Evolutionary conservation across 129 eudicot genomes (phyloP), one percentile per base, ranked within the genome.

Genomic region (carrot (Daucus carota)): DNA sequence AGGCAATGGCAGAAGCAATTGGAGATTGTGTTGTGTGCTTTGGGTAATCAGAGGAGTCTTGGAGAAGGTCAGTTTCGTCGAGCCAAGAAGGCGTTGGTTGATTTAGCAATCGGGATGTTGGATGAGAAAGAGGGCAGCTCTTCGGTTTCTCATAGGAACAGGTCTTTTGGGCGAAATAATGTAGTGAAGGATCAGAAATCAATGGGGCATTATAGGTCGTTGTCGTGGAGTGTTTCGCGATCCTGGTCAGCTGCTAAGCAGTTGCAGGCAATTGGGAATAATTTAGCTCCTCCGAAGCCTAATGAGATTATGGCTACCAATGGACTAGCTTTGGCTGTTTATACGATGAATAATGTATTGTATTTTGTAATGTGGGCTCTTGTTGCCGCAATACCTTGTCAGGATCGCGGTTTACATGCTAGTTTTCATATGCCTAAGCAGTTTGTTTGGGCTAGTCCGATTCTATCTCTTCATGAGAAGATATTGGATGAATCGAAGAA

Each of bases 311-410:
- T 76, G 16, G 83, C 92, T 10, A 83, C 90, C 18, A 84, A 80
- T 77, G 93, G 93, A 12, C 80, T 88, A 16, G 85, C 78, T 18
- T 34, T 88, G 54, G 90, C 90, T 20, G 89, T 90, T 74, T 93
- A 83, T 70, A 90, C 89, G 0, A 90, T 93, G 97, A 90, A 82
- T 24, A 43, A 81, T 50, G 98, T 93, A 38, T 75, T 93, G 22
- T 74, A 81, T 59, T 87, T 93, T 63, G 90, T 88, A 28, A 90
- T 85, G 95, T 90, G 96, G 96, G 91, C 92, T n/a, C 86, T 92
- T 65, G 96, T 92, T 41, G 98, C 98, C 17, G 97, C 97, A 2
- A 86, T 89, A 6, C 98, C 98, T 11, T 93, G 98, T 76, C 96
- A 91, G 75, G 96, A 90, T 33, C 85, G 96, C 0, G 95, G 96